phyloP scores from a whole-genome alignment of 2,329 filamentous ascomycete species.

The Arachnomyces sp. region DNA sequence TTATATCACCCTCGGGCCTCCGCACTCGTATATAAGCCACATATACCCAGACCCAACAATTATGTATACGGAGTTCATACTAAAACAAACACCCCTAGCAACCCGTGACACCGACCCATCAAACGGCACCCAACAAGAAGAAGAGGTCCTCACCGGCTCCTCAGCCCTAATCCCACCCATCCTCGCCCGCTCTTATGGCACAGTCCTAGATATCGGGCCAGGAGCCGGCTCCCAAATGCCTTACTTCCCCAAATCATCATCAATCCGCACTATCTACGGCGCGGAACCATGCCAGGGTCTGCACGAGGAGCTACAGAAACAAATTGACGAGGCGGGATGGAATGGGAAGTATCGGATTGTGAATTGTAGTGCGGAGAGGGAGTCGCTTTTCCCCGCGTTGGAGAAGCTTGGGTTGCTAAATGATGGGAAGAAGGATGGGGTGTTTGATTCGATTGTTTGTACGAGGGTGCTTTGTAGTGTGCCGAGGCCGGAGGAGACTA shows the following conservation, averaged over 20 bases:
- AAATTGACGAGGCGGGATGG: slow-evolving; percentile 36
- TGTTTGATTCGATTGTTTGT: slow-evolving; percentile 51
- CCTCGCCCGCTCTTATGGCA: slow-evolving; percentile 32
- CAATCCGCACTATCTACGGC: slow-evolving; percentile 45
- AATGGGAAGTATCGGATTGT: slow-evolving; percentile 44
- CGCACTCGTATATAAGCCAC: not conserved
- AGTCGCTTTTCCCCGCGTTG: slow-evolving; percentile 39
- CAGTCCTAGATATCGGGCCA: slow-evolving; percentile 45
- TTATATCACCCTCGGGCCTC: not conserved
- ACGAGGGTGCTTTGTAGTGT: slow-evolving; percentile 50
- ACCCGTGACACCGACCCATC: slow-evolving; percentile 6
- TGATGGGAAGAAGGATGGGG: slow-evolving; percentile 18
- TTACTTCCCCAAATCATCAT: slow-evolving; percentile 34
- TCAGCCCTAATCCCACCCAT: slow-evolving; percentile 35
- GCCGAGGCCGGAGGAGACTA: slow-evolving; percentile 39
- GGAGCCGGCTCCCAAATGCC: slow-evolving; percentile 46
- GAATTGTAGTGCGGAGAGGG: slow-evolving; percentile 40
- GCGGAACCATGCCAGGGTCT: slow-evolving; percentile 46
- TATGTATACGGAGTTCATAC: not conserved
- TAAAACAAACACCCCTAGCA: slow-evolving; percentile 1
- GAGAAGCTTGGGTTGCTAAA: slow-evolving; percentile 32
- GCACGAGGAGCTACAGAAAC: slow-evolving; percentile 37
- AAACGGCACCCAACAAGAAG: slow-evolving; percentile 6
- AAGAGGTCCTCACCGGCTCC: slow-evolving; percentile 21
- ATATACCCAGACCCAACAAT: not conserved